These are phyloP conservation scores for Podila clonocystis DNA, from an alignment of 192 early-diverging fungal genomes.

Conservation along the genomic window DNA sequence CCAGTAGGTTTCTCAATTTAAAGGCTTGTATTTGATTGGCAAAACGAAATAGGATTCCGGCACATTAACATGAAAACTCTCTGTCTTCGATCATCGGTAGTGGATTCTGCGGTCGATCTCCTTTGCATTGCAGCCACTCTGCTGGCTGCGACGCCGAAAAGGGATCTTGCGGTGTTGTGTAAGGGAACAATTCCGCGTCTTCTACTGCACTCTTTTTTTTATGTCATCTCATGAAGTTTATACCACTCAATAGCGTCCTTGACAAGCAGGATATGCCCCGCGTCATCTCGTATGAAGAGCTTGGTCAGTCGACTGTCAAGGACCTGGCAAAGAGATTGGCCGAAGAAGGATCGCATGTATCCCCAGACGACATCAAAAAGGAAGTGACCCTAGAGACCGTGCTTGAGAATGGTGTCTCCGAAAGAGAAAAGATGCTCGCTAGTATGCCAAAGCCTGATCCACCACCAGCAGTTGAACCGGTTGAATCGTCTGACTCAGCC, in stretches of 20 bases:
- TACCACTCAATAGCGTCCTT: conserved; percentile 5
- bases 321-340: conserved; percentile 12
- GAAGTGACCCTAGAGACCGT: conserved; percentile 10
- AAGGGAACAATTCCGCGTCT: background rate
- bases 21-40: no score
- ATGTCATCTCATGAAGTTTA: background rate
- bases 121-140: conserved; percentile 19
- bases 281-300: conserved; percentile 26
- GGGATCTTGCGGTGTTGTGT: conserved; percentile 55
- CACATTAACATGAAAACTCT: no score
- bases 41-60: no score
- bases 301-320: background rate
- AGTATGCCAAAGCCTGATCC: background rate
- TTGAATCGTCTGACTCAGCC: background rate
- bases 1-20: conserved; percentile 3
- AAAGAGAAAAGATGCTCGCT: conserved; percentile 22
- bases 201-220: background rate
- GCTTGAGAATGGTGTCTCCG: conserved; percentile 13
- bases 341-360: conserved; percentile 27
- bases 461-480: background rate
- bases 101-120: conserved; percentile 34
- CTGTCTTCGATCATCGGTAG: background rate
- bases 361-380: conserved; percentile 5
- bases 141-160: conserved; percentile 55
- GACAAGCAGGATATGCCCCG: conserved; percentile 25